Conservation (phyloP, 805 yeast genomes). For the Grigorovia transvaalensis region DNA sequence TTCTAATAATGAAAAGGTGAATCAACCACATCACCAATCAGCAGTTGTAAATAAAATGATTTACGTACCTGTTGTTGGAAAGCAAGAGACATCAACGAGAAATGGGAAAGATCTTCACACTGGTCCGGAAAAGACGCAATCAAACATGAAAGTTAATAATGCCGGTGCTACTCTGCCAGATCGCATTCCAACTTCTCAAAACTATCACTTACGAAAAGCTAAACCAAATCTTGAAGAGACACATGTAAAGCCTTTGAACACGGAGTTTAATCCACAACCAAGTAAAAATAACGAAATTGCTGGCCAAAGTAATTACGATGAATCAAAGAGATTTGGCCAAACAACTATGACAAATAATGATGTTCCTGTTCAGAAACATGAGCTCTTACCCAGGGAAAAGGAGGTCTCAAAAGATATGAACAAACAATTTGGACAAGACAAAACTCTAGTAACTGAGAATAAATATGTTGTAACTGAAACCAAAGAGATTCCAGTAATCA, state of each 20-base stretch:
- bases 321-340: too few relatives aligned
- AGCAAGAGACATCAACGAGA: too few relatives aligned
- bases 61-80: too few relatives aligned
- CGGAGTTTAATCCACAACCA: background rate
- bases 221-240: background rate
- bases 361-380: background rate
- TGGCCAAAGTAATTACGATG: background rate
- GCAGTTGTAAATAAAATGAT: too few relatives aligned
- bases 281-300: background rate
- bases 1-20: too few relatives aligned
- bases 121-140: background rate
- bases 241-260: background rate
- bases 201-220: conserved; percentile 13
- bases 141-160: conserved; percentile 1
- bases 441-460: background rate
- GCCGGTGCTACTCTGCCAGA: conserved; percentile 29
- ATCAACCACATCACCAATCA: too few relatives aligned
- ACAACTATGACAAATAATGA: background rate
- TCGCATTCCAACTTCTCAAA: conserved; percentile 25
- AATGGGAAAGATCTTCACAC: background rate
- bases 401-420: background rate
- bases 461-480: background rate
- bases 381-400: background rate
- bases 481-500: background rate
- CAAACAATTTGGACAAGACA: background rate